Evolutionary conservation across 2,329 filamentous ascomycete genomes (phyloP), one percentile per base, ranked within the genome.

Genomic region (Zymoseptoria ardabiliae): DNA sequence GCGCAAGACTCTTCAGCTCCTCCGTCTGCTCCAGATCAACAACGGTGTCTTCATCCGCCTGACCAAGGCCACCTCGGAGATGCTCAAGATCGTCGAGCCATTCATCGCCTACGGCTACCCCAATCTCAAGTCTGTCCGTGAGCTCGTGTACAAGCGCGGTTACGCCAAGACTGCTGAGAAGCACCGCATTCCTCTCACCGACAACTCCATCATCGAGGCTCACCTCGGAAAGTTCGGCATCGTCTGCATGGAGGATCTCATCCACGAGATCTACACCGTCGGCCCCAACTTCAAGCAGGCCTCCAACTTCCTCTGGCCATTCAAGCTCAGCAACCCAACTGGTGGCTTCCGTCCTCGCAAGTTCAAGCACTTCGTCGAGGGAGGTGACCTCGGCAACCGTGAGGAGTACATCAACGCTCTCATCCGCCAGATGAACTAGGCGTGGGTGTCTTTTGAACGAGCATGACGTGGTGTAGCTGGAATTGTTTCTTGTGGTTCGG

Each of bases 11-110:
- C 87, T 99, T 73, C 94, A 99, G 83, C 90, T 99, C 64, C 92
- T 99, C 78, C 93, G 94, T 85, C 91, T 99, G 69, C 88, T 99
- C 74, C 94, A 99, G 85, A 99, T 99, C 89, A 99, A 99, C 90
- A 97, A 96, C 80, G 94, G 93, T 80, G 91, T 97, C 80, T 99
- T 99, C 83, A 84, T 99, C 81, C 88, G 87, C 76, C 84, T 97
- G 76, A 97, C 92, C 82, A 99, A 97, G 89, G 94, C 94, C 69
- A 97, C 93, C 74, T 84, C 86, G 45, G 90, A 96, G 86, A 96
- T 96, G 91, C 85, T 96, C 76, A 96, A 94, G 84, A 86, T 97
- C 70, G 91, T 99, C 77, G 94, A 99, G 86, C 94, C 94, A 71
- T 99, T 94, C 86, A 88, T 99, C 72, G 93, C 94, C 75, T 99